Evolutionary conservation across 2,329 filamentous ascomycete genomes (phyloP).

Genomic region (Venturia aucupariae): DNA sequence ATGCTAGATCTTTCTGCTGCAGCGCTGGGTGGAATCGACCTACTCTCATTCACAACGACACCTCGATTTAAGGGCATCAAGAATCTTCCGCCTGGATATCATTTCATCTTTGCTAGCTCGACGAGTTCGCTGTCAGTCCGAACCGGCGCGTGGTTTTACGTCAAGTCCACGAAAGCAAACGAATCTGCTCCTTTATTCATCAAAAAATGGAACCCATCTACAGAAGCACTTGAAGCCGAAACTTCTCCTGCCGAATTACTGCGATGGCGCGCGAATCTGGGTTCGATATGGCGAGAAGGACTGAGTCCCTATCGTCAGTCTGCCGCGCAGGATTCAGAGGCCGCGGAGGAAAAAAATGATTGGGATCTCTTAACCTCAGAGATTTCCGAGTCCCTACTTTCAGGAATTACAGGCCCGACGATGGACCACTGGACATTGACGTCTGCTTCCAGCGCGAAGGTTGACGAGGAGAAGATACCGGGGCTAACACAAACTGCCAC

Average conservation of each 20-base stretch:
- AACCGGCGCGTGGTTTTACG: conserved; percentile 53
- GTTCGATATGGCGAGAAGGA: conserved; percentile 46
- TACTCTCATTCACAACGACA: conserved; percentile 54
- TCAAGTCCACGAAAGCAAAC: conserved; percentile 23
- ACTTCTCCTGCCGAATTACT: conserved; percentile 34
- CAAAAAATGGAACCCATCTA: conserved; percentile 45
- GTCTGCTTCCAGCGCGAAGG: conserved; percentile 46
- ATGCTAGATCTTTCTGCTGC: conserved; percentile 36
- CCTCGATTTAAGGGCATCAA: conserved; percentile 53
- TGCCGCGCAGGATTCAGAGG: conserved; percentile 21
- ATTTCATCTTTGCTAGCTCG: conserved; percentile 53
- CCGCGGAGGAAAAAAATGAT: conserved; percentile 37
- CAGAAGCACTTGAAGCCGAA: conserved; percentile 37
- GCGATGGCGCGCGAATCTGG: conserved; percentile 46
- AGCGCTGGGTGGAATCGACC: conserved; percentile 45
- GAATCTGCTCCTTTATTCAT: conserved; percentile 34
- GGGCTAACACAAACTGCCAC: conserved; percentile 34
- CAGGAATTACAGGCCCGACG: conserved; percentile 36
- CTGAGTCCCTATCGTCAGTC: conserved; percentile 40
- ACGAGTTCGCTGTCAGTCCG: conserved; percentile 50
- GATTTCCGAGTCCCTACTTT: conserved; percentile 41
- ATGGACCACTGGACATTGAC: conserved; percentile 46
- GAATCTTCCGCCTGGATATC: conserved; percentile 47
- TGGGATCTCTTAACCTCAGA: conserved; percentile 45
- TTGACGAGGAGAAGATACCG: conserved; percentile 51